These are phyloP conservation scores for Eucalyptus lansdowneana DNA, from an alignment of 345 rosid genomes.

Conservation along the genomic window DNA sequence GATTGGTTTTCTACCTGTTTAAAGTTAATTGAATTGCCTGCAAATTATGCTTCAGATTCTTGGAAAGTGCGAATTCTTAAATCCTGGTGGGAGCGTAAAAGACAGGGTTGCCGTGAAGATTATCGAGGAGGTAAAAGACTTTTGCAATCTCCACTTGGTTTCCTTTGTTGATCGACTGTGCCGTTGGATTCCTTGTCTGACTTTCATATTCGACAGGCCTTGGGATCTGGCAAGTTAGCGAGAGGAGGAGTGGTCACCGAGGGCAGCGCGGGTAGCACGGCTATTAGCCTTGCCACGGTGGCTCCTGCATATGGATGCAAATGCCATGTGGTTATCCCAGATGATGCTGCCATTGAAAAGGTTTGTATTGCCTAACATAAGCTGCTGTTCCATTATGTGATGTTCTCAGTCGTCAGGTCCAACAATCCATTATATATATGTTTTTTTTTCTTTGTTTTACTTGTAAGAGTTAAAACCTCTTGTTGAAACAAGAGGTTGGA, in stretches of 20 bases:
- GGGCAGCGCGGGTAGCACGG: slow-evolving; percentile 98
- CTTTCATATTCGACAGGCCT: slow-evolving; percentile 31
- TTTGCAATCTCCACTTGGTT: background rate
- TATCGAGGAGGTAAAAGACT: slow-evolving; percentile 60
- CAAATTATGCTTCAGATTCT: slow-evolving; percentile 42
- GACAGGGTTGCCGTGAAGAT: slow-evolving; percentile 87
- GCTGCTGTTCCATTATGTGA: background rate
- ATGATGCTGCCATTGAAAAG: slow-evolving; percentile 94
- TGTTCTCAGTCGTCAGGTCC: background rate
- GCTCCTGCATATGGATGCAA: slow-evolving; percentile 86
- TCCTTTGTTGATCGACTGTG: background rate
- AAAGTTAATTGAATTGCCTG: background rate
- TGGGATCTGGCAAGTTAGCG: slow-evolving; percentile 59
- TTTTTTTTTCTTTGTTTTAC: too few relatives aligned
- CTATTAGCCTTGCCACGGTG: slow-evolving; percentile 91
- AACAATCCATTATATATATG: too few relatives aligned
- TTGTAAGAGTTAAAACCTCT: background rate
- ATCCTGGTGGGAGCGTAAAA: slow-evolving; percentile 99
- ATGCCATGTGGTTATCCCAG: slow-evolving; percentile 96
- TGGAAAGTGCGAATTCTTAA: slow-evolving; percentile 89
- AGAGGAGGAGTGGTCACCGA: slow-evolving; percentile 76
- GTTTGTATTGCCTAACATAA: slow-evolving; percentile 8
- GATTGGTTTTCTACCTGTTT: background rate
- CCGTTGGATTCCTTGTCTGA: background rate
- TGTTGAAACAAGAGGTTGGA: background rate